These are phyloP conservation scores for Teunomyces funiuensis DNA, from an alignment of 805 yeast genomes.

Conservation along the genomic window DNA sequence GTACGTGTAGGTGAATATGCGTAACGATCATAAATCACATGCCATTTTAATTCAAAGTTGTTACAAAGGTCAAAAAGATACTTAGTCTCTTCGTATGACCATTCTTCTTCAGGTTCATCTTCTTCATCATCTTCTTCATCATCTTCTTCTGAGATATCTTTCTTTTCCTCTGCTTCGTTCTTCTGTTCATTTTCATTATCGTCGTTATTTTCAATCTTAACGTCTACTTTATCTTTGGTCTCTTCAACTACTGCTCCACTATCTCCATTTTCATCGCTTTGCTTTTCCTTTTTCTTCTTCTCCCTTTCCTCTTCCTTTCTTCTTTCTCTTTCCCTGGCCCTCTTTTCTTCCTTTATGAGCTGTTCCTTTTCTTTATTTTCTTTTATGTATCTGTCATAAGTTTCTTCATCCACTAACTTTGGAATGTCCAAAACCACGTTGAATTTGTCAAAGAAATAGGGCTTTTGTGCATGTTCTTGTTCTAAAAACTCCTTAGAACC, in stretches of 20 bases:
- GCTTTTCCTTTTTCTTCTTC: constrained; percentile 9
- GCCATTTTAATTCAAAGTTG: constrained; percentile 64
- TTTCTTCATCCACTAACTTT: constrained; percentile 56
- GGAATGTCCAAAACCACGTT: constrained; percentile 72
- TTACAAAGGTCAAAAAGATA: constrained; percentile 73
- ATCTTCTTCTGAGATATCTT: constrained; percentile 4
- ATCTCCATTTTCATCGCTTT: constrained; percentile 11
- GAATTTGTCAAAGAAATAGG: constrained; percentile 73
- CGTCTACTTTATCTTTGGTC: constrained; percentile 4
- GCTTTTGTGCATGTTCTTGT: constrained; percentile 31
- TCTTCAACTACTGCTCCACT: constrained; percentile 5
- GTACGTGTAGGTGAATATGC: constrained; percentile 38
- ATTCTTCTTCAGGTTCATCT: constrained; percentile 38
- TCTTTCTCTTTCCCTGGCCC: constrained; percentile 13
- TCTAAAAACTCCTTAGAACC: constrained; percentile 55
- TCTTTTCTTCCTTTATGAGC: constrained; percentile 9
- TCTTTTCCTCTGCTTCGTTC: constrained; percentile 5
- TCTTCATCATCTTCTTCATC: constrained; percentile 33
- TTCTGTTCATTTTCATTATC: constrained; percentile 8
- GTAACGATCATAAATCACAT: constrained; percentile 63
- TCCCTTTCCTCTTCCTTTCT: constrained; percentile 9
- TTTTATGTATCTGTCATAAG: constrained; percentile 53
- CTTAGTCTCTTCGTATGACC: constrained; percentile 78
- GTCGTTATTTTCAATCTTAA: constrained; percentile 8
- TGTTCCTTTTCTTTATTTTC: constrained; percentile 31